Percentiles rank a stretch among this genome's conserved stretches.
phyloP scores from a whole-genome alignment of 345 rosid genomes.

The Brassica cretica region DNA sequence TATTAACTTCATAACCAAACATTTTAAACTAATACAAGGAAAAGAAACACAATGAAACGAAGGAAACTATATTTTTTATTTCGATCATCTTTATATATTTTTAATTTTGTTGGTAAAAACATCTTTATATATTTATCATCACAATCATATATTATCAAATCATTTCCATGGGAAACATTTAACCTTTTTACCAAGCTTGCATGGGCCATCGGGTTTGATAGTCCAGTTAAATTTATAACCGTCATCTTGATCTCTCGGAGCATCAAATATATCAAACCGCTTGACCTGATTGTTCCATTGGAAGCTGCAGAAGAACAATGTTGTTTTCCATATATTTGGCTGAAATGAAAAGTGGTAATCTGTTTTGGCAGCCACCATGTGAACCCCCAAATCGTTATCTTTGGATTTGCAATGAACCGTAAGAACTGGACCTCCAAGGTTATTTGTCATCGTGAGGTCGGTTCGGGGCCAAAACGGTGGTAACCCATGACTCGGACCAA shows the following conservation, averaged over 20 bases:
- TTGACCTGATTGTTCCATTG: slow-evolving; percentile 3
- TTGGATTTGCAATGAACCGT: slow-evolving; percentile 29
- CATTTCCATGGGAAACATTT: slow-evolving; percentile 23
- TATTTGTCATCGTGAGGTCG: background rate
- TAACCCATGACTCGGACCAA: background rate
- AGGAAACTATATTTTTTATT: no score
- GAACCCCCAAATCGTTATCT: slow-evolving; percentile 16
- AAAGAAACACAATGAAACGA: background rate
- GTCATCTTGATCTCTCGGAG: slow-evolving; percentile 16
- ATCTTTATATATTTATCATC: background rate
- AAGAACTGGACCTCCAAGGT: slow-evolving; percentile 12
- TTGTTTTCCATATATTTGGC: slow-evolving; percentile 15
- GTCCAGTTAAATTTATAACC: slow-evolving; percentile 1
- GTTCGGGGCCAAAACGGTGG: slow-evolving; percentile 12
- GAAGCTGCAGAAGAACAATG: slow-evolving; percentile 28
- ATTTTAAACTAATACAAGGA: no score
- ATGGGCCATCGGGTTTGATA: slow-evolving; percentile 14
- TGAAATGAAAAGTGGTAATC: slow-evolving; percentile 3
- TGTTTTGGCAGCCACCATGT: background rate
- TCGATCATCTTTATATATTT: background rate
- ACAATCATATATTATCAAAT: background rate
- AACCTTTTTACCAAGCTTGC: background rate
- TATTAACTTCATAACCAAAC: background rate
- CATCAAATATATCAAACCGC: slow-evolving; percentile 17
- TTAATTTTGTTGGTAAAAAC: background rate